Conservation (phyloP, 2,329 filamentous ascomycete species). For the Hypoxylon sp. region DNA sequence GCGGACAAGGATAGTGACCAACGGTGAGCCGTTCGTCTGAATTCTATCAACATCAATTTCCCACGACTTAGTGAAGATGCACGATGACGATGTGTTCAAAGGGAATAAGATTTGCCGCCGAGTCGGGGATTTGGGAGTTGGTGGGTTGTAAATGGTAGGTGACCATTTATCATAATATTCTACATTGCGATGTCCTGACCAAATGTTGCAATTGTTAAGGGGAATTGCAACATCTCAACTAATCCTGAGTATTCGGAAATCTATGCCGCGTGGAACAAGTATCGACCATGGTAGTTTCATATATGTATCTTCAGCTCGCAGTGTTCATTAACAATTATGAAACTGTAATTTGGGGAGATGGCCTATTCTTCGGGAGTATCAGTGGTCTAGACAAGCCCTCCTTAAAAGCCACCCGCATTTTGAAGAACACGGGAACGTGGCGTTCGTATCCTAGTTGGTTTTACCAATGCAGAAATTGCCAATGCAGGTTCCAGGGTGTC, state of each 20-base stretch:
- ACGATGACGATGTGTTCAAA: neutral
- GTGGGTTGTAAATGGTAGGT: neutral
- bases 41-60: neutral
- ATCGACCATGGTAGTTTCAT: too few species aligned
- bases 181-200: neutral
- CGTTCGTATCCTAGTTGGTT: conserved; percentile 30
- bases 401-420: conserved; percentile 13
- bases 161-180: neutral
- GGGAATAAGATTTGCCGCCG: neutral
- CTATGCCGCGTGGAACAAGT: neutral
- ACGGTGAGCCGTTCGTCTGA: neutral
- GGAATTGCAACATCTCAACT: conserved; percentile 27
- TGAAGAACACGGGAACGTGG: conserved; percentile 27
- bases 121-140: neutral
- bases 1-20: neutral
- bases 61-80: neutral
- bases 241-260: neutral
- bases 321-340: neutral
- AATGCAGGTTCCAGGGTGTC: conserved; percentile 19
- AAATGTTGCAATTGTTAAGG: conserved; percentile 22
- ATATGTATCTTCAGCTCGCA: neutral
- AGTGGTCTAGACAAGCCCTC: conserved; percentile 24
- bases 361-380: conserved; percentile 12
- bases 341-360: neutral
- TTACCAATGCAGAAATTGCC: conserved; percentile 19